Conservation (phyloP, 2,329 filamentous ascomycete species). For the Paradendryphiella salina region DNA sequence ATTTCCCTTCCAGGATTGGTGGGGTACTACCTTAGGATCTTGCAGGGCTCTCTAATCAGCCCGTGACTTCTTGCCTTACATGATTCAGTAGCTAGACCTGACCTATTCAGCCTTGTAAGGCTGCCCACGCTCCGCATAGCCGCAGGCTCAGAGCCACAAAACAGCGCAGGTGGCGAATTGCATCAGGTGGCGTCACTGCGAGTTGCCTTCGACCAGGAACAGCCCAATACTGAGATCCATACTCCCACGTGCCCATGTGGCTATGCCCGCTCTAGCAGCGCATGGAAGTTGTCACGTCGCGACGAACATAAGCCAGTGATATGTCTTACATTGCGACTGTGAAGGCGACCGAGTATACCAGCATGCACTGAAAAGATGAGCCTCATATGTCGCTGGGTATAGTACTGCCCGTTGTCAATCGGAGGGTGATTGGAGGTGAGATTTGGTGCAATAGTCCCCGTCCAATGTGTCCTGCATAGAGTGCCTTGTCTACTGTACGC, state of each 20-base stretch:
- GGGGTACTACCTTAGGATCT: not conserved
- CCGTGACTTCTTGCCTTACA: conserved; percentile 1
- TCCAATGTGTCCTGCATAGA: too few relatives aligned
- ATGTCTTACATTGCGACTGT: not conserved
- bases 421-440: too few relatives aligned
- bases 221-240: not conserved
- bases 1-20: conserved; percentile 2
- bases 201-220: not conserved
- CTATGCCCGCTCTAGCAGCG: not conserved
- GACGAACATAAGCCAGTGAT: not conserved
- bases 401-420: too few relatives aligned
- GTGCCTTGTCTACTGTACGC: not conserved
- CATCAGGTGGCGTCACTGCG: not conserved
- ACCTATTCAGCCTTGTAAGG: not conserved
- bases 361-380: too few relatives aligned
- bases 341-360: too few relatives aligned
- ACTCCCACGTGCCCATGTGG: not conserved
- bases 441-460: too few relatives aligned
- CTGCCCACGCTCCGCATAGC: conserved; percentile 2
- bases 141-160: not conserved
- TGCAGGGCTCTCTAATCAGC: not conserved
- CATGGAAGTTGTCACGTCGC: not conserved
- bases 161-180: not conserved
- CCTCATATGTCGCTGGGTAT: too few relatives aligned
- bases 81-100: not conserved